Percentiles rank a stretch among this genome's conserved stretches.
These are phyloP conservation scores for Marasmius oreades DNA, from an alignment of 1,284 basidiomycete species.

Conservation along the genomic window DNA sequence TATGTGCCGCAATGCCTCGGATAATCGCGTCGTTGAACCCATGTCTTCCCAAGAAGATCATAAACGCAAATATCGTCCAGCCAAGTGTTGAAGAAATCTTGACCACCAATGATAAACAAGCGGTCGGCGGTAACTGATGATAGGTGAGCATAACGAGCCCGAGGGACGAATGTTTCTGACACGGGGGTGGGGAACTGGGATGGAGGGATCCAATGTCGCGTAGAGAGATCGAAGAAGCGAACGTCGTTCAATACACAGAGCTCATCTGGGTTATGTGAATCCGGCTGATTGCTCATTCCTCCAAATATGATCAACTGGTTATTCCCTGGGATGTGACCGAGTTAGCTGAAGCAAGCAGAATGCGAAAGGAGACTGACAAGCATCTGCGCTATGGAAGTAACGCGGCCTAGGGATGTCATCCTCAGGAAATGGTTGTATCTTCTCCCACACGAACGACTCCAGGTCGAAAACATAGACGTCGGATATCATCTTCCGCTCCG, in stretches of 20 bases:
- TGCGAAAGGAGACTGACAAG: conserved; percentile 51
- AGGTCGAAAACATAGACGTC: conserved; percentile 89
- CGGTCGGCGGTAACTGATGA: conserved; percentile 79
- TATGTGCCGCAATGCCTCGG: conserved; percentile 91
- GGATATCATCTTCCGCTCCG: conserved; percentile 82
- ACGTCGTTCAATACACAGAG: conserved; percentile 83
- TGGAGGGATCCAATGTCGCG: conserved; percentile 68
- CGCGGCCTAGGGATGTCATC: conserved; percentile 72
- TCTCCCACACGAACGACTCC: conserved; percentile 75
- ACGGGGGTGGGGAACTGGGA: conserved; percentile 29
- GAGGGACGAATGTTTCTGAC: conserved; percentile 51
- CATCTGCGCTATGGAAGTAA: conserved; percentile 90
- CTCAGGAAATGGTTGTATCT: conserved; percentile 56
- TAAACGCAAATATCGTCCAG: conserved; percentile 90
- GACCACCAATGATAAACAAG: conserved; percentile 92
- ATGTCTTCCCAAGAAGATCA: conserved; percentile 67
- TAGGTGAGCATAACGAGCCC: conserved; percentile 87
- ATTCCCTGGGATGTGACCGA: conserved; percentile 55
- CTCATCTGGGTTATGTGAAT: conserved; percentile 65
- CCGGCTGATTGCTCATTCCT: conserved; percentile 82
- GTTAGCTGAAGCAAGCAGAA: conserved; percentile 6
- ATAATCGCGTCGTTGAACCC: conserved; percentile 79
- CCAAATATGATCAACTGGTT: conserved; percentile 88
- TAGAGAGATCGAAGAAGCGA: conserved; percentile 76
- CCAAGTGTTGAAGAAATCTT: conserved; percentile 88